Evolutionary conservation across 208 protist genomes (phyloP).

Genomic region (Acanthamoeba rhysodes): DNA sequence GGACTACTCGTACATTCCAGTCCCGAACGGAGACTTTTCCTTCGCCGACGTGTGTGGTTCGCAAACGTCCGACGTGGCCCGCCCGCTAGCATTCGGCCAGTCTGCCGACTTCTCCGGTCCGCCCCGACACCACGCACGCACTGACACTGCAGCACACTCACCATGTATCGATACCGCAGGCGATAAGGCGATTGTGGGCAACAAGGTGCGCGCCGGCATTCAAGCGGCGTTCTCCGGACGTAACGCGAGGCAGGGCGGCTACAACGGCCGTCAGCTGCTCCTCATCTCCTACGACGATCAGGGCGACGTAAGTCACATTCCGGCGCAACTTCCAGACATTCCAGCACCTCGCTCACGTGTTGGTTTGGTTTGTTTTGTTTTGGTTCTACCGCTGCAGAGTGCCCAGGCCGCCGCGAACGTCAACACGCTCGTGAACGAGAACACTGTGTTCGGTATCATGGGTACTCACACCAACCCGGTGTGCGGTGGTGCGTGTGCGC

Average conservation of each 20-base stretch:
- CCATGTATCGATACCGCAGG: neutral
- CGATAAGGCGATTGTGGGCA: neutral
- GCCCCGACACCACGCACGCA: neutral
- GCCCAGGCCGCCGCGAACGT: neutral
- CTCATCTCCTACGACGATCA: slow-evolving; percentile 66
- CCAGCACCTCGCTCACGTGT: neutral
- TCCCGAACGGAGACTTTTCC: neutral
- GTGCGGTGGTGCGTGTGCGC: neutral
- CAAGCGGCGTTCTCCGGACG: slow-evolving; percentile 2
- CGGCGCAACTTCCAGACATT: neutral
- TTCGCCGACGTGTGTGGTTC: slow-evolving; percentile 61
- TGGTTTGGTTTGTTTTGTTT: too few species aligned
- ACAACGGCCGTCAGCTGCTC: slow-evolving; percentile 42
- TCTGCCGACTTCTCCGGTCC: slow-evolving; percentile 24
- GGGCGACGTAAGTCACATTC: slow-evolving; percentile 2
- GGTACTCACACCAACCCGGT: neutral
- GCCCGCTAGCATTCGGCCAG: slow-evolving; percentile 38
- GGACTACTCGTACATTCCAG: slow-evolving; percentile 8
- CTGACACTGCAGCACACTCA: neutral
- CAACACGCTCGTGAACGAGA: neutral
- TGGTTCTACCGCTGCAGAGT: neutral
- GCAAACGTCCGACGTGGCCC: slow-evolving; percentile 27
- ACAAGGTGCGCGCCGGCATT: slow-evolving; percentile 51
- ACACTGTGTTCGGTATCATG: neutral
- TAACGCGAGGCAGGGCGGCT: slow-evolving; percentile 25